Conservation (phyloP, 345 rosid genomes). For the Carallia brachiata region DNA sequence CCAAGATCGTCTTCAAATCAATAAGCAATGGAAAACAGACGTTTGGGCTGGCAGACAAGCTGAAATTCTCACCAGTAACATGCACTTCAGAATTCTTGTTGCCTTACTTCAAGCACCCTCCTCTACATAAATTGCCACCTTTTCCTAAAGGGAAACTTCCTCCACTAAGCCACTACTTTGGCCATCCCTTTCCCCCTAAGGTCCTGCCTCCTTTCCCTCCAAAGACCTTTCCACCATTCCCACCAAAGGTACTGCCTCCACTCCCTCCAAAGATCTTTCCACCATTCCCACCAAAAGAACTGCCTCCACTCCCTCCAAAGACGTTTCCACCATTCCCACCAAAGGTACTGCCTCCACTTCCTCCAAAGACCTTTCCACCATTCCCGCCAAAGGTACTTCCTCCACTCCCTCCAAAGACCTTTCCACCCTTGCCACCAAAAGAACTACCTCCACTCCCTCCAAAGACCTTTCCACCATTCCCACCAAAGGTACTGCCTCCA, state of each 20-base stretch:
- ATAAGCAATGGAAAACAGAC: neutral
- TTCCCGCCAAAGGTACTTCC: constrained; percentile 1
- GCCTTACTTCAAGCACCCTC: constrained; percentile 16
- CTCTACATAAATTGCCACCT: neutral
- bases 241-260: constrained; percentile 3
- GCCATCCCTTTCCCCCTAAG: neutral
- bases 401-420: neutral
- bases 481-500: constrained; percentile 3
- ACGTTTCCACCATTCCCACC: constrained; percentile 14
- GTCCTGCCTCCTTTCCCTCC: constrained; percentile 5
- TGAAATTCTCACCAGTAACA: constrained; percentile 15
- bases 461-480: constrained; percentile 10
- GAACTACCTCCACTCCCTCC: neutral
- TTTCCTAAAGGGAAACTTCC: neutral
- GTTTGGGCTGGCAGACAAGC: constrained; percentile 6
- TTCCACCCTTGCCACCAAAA: constrained; percentile 14
- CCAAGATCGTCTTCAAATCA: constrained; percentile 11
- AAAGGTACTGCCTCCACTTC: constrained; percentile 1
- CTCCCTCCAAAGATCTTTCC: constrained; percentile 8
- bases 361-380: constrained; percentile 5
- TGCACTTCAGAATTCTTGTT: constrained; percentile 17
- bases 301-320: constrained; percentile 6
- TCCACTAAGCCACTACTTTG: neutral
- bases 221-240: constrained; percentile 10
- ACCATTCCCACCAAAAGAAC: constrained; percentile 7